phyloP scores from a whole-genome alignment of 2,329 filamentous ascomycete species.

The Anthostomella pinea region DNA sequence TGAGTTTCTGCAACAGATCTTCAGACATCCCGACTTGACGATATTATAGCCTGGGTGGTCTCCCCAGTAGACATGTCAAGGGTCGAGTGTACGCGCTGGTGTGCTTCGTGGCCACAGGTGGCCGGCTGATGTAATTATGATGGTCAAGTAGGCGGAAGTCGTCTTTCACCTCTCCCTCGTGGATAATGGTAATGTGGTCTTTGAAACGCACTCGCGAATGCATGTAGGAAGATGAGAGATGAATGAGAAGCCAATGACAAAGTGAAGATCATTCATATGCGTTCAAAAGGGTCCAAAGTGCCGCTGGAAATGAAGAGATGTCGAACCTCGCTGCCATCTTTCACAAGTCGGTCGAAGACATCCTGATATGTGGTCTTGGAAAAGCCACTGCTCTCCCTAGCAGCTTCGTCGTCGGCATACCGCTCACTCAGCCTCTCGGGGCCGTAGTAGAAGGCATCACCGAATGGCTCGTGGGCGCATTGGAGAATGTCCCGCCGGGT shows the following conservation, averaged over 20 bases:
- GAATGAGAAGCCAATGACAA: no score
- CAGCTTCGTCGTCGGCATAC: slow-evolving; percentile 65
- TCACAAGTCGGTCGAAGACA: slow-evolving; percentile 73
- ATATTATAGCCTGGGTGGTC: not conserved
- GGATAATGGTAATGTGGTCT: not conserved
- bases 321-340: slow-evolving; percentile 70
- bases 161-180: slow-evolving; percentile 2
- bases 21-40: not conserved
- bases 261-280: no score
- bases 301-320: slow-evolving; percentile 15
- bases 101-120: no score
- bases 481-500: slow-evolving; percentile 77
- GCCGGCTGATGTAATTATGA: not conserved
- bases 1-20: not conserved
- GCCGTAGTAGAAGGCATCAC: slow-evolving; percentile 94
- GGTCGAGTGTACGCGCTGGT: no score
- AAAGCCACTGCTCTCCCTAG: slow-evolving; percentile 62
- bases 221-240: no score
- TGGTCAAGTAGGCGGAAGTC: not conserved
- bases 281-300: slow-evolving; percentile 11
- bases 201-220: slow-evolving; percentile 19
- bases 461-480: slow-evolving; percentile 93
- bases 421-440: slow-evolving; percentile 81
- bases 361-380: slow-evolving; percentile 68
- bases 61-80: not conserved